These are phyloP conservation scores for Tripterygium wilfordii DNA, from an alignment of 177 flowering plant genomes.

Conservation along the genomic window DNA sequence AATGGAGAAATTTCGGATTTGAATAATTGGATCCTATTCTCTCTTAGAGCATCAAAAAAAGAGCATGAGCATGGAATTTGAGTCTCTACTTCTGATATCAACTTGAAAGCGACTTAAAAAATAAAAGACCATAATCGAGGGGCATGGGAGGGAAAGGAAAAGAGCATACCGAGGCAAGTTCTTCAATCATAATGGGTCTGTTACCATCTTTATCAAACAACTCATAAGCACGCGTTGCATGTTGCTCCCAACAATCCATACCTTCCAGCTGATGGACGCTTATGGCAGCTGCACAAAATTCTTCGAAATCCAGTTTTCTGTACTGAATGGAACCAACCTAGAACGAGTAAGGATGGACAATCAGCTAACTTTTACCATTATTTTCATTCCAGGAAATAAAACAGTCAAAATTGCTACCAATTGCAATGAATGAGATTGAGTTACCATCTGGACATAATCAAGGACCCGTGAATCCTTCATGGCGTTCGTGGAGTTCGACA, in stretches of 20 bases:
- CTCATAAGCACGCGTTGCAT: conserved; percentile 63
- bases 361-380: not conserved
- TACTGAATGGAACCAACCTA: conserved; percentile 60
- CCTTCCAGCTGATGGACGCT: conserved; percentile 73
- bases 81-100: no score
- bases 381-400: no score
- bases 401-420: no score
- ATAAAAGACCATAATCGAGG: no score
- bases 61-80: no score
- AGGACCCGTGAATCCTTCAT: conserved; percentile 82
- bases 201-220: conserved; percentile 74
- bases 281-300: conserved; percentile 59
- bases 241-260: conserved; percentile 68
- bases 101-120: no score
- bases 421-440: not conserved
- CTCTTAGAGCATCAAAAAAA: no score
- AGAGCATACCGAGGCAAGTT: conserved; percentile 61
- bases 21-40: no score
- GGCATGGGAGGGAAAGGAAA: conserved; percentile 3
- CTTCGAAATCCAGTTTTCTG: conserved; percentile 65
- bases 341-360: conserved; percentile 3
- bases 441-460: conserved; percentile 71
- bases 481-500: conserved; percentile 65
- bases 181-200: conserved; percentile 66
- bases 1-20: no score